Conservation (phyloP, 345 rosid genomes). For the Noccaea bulbosa region DNA sequence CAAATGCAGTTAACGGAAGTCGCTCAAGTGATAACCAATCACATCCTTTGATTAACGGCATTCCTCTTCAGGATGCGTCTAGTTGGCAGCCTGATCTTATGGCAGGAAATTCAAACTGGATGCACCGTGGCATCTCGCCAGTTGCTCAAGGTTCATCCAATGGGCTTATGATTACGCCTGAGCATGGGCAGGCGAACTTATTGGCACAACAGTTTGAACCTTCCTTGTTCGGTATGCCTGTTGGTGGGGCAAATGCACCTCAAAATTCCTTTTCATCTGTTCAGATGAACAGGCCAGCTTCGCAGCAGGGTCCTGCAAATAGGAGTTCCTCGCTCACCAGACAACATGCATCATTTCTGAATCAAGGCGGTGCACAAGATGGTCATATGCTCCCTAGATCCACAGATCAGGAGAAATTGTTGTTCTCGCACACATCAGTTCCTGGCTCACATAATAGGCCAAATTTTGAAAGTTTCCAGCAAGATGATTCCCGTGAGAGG, state of each 20-base stretch:
- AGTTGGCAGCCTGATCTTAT: slow-evolving; percentile 67
- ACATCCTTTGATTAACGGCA: slow-evolving; percentile 56
- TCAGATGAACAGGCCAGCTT: slow-evolving; percentile 55
- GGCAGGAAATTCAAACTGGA: slow-evolving; percentile 62
- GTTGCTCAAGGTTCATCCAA: slow-evolving; percentile 62
- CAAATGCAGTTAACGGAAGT: slow-evolving; percentile 52
- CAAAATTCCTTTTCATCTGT: slow-evolving; percentile 51
- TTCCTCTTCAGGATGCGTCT: slow-evolving; percentile 65
- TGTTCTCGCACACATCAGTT: slow-evolving; percentile 46
- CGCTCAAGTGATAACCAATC: slow-evolving; percentile 52
- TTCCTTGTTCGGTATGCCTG: slow-evolving; percentile 71
- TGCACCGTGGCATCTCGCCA: slow-evolving; percentile 51
- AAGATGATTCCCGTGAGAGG: slow-evolving; percentile 50
- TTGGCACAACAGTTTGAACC: slow-evolving; percentile 68
- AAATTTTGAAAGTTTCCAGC: slow-evolving; percentile 52
- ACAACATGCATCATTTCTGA: slow-evolving; percentile 53
- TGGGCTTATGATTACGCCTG: slow-evolving; percentile 63
- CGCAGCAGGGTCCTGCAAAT: slow-evolving; percentile 53
- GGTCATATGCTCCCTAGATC: slow-evolving; percentile 57
- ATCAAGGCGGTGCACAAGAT: slow-evolving; percentile 52
- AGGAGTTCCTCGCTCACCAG: slow-evolving; percentile 54
- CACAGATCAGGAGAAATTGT: slow-evolving; percentile 51
- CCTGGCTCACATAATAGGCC: slow-evolving; percentile 51
- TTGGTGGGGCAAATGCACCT: slow-evolving; percentile 54
- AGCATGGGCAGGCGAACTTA: slow-evolving; percentile 56